phyloP scores from a whole-genome alignment of 306 rosid species.

The Sphenostylis stenocarpa region DNA sequence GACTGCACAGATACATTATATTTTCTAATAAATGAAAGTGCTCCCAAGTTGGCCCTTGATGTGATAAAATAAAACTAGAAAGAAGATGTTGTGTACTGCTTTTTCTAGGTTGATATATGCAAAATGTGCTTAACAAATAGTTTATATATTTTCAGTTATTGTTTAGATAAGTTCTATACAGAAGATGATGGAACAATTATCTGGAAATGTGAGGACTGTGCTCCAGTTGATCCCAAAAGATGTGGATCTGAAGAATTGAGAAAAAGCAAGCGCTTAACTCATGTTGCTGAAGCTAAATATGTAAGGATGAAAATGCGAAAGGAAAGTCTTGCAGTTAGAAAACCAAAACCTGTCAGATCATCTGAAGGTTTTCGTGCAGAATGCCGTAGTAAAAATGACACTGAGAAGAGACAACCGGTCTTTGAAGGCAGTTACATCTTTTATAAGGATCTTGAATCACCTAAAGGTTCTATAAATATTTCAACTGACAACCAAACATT shows the following conservation, averaged over 20 bases:
- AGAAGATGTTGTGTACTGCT: neutral
- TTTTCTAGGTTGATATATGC: neutral
- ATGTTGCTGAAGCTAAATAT: constrained; percentile 28
- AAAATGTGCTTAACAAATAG: neutral
- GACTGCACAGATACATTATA: neutral
- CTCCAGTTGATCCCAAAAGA: constrained; percentile 22
- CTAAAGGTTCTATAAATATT: neutral
- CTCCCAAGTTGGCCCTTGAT: neutral
- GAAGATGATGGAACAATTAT: constrained; percentile 26
- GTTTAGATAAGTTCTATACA: constrained; percentile 8
- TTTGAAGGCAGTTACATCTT: neutral
- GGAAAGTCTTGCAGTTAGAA: neutral
- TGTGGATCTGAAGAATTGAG: neutral
- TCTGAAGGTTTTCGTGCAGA: constrained; percentile 3
- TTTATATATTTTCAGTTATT: constrained; percentile 33
- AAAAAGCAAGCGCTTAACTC: constrained; percentile 36
- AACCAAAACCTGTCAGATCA: neutral
- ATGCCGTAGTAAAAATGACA: neutral
- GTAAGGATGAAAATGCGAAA: constrained; percentile 17
- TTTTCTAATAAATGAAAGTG: neutral
- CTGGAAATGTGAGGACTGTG: constrained; percentile 41
- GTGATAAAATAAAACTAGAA: neutral
- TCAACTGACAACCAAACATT: neutral
- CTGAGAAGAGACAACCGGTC: neutral
- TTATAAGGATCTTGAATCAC: constrained; percentile 2